Evolutionary conservation across 495 filamentous ascomycete genomes (phyloP).

Genomic region (Annulohypoxylon bovei): DNA sequence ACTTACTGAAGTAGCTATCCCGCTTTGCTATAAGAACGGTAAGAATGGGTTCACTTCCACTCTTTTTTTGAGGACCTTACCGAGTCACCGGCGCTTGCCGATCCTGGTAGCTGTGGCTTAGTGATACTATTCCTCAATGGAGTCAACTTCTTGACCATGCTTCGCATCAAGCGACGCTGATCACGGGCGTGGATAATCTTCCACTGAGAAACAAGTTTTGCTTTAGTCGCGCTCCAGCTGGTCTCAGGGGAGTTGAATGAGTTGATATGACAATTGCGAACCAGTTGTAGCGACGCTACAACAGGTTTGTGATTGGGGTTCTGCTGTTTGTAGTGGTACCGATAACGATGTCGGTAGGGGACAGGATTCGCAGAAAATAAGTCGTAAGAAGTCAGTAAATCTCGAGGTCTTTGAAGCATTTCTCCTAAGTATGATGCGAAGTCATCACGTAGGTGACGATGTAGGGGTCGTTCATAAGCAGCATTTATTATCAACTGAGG

Average conservation of each 20-base stretch:
- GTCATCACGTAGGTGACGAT: conserved; percentile 44
- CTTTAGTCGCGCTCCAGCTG: conserved; percentile 36
- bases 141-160: conserved; percentile 44
- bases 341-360: conserved; percentile 5
- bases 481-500: conserved; percentile 34
- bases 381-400: conserved; percentile 31
- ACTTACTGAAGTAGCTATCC: conserved; percentile 3
- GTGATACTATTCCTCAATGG: conserved; percentile 21
- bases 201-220: conserved; percentile 41
- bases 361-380: conserved; percentile 18
- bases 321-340: conserved; percentile 8
- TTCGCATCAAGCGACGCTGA: conserved; percentile 39
- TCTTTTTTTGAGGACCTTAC: conserved; percentile 33
- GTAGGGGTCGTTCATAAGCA: conserved; percentile 25
- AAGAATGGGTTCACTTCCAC: conserved; percentile 23
- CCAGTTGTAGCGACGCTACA: conserved; percentile 19
- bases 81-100: conserved; percentile 30
- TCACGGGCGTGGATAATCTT: conserved; percentile 20
- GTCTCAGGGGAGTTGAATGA: conserved; percentile 20
- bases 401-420: conserved; percentile 45
- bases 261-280: conserved; percentile 9
- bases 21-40: conserved; percentile 27
- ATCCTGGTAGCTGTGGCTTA: conserved; percentile 22
- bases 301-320: conserved; percentile 5
- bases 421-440: conserved; percentile 41